phyloP scores from a whole-genome alignment of 805 yeast species.

The Ogataea paraovalis region DNA sequence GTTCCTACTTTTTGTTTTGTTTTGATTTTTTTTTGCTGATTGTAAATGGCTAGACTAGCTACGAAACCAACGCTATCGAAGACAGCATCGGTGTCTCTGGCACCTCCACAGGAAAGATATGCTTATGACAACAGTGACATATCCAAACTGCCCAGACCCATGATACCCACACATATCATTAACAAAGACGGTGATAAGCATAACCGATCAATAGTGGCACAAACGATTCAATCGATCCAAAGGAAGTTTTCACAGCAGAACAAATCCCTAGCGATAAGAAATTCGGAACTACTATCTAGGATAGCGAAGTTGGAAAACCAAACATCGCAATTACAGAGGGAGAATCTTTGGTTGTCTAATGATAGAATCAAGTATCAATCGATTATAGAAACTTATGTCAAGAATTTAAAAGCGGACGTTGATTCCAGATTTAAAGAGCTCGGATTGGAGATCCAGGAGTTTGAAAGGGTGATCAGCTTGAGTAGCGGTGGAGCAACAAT shows the following conservation, averaged over 20 bases:
- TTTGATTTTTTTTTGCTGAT: not conserved
- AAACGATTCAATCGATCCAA: constrained; percentile 12
- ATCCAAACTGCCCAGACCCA: not conserved
- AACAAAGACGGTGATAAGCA: not conserved
- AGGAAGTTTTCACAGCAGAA: constrained; percentile 43
- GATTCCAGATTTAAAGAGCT: constrained; percentile 11
- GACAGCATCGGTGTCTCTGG: not conserved
- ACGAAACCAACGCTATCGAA: constrained; percentile 12
- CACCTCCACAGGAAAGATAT: not conserved
- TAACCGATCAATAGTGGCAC: not conserved
- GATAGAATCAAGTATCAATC: constrained; percentile 17
- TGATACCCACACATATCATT: not conserved
- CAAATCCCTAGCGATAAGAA: constrained; percentile 55
- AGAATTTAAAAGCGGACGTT: constrained; percentile 9
- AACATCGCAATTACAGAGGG: constrained; percentile 26
- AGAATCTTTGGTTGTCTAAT: constrained; percentile 26
- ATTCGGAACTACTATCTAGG: constrained; percentile 47
- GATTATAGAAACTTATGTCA: constrained; percentile 4
- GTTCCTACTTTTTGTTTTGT: not conserved
- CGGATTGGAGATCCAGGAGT: constrained; percentile 6
- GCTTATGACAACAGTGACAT: not conserved
- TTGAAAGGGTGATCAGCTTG: constrained; percentile 11
- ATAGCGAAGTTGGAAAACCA: constrained; percentile 51
- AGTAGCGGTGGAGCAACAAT: not conserved
- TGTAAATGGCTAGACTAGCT: constrained; percentile 21